Evolutionary conservation across 306 rosid genomes (phyloP).

Genomic region (Arachis hypogaea): DNA sequence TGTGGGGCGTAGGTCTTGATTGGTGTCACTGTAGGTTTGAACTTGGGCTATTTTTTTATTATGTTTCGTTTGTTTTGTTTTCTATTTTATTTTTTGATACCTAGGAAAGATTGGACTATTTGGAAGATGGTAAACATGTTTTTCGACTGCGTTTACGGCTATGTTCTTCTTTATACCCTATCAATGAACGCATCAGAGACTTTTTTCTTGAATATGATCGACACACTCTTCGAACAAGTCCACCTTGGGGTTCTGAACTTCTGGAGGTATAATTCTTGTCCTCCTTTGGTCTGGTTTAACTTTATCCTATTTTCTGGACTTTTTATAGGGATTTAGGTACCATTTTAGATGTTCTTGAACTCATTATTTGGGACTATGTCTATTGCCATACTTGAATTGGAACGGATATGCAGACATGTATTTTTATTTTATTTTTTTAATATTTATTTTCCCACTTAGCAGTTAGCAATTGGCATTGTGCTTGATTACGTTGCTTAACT

Average conservation of each 20-base stretch:
- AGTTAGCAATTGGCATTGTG: not conserved
- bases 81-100: slow-evolving; percentile 30
- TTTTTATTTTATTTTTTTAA: not conserved
- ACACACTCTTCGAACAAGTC: slow-evolving; percentile 98
- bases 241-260: slow-evolving; percentile 99
- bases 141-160: slow-evolving; percentile 89
- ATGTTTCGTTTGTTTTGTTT: slow-evolving; percentile 20
- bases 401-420: not conserved
- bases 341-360: slow-evolving; percentile 13
- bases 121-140: slow-evolving; percentile 96
- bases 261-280: slow-evolving; percentile 71
- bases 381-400: not conserved
- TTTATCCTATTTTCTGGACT: slow-evolving; percentile 15
- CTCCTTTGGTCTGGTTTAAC: slow-evolving; percentile 29
- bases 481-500: not conserved
- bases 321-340: not conserved
- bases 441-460: not conserved
- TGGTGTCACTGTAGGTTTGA: slow-evolving; percentile 16
- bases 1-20: slow-evolving; percentile 12
- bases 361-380: slow-evolving; percentile 9
- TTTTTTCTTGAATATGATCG: slow-evolving; percentile 96
- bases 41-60: slow-evolving; percentile 5
- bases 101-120: slow-evolving; percentile 95
- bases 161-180: slow-evolving; percentile 91
- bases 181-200: slow-evolving; percentile 93